Evolutionary conservation across 75 land plant species (phyloP).

Genomic region (Azolla pinnata): DNA sequence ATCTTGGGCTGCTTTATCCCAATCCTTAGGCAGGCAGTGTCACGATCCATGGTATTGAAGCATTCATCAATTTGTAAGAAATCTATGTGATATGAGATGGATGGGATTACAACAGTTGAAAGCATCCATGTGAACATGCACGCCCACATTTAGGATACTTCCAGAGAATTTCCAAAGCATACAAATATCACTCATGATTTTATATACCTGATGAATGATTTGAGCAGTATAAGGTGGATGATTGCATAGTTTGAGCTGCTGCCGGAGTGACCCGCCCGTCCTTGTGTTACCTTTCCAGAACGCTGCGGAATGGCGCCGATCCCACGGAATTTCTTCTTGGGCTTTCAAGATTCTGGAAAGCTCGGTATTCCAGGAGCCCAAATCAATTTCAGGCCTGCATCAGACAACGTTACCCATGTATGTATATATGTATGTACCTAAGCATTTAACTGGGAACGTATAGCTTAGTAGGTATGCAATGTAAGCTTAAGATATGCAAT

Average conservation of each 20-base stretch:
- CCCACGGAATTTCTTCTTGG: conserved; percentile 28
- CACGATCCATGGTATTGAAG: too few relatives aligned
- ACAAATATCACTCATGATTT: neutral
- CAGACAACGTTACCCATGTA: neutral
- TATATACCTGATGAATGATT: conserved; percentile 4
- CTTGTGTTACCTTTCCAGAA: conserved; percentile 54
- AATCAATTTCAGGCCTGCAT: conserved; percentile 49
- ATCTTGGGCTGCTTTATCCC: conserved; percentile 27
- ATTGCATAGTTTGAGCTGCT: neutral
- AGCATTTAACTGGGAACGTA: too few relatives aligned
- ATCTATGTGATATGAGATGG: too few relatives aligned
- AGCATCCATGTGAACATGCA: too few relatives aligned
- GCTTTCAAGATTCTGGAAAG: conserved; percentile 30
- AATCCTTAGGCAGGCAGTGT: too few relatives aligned
- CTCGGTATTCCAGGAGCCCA: conserved; percentile 43
- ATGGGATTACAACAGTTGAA: too few relatives aligned
- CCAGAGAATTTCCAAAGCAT: too few relatives aligned
- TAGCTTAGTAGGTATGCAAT: too few relatives aligned
- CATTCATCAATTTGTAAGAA: too few relatives aligned
- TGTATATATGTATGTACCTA: too few relatives aligned
- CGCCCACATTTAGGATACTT: too few relatives aligned
- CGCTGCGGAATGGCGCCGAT: conserved; percentile 34
- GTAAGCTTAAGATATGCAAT: too few relatives aligned
- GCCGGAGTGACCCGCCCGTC: neutral
- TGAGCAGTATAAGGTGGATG: neutral